Evolutionary conservation across 345 rosid species (phyloP).

Genomic region (Populus nigra): DNA sequence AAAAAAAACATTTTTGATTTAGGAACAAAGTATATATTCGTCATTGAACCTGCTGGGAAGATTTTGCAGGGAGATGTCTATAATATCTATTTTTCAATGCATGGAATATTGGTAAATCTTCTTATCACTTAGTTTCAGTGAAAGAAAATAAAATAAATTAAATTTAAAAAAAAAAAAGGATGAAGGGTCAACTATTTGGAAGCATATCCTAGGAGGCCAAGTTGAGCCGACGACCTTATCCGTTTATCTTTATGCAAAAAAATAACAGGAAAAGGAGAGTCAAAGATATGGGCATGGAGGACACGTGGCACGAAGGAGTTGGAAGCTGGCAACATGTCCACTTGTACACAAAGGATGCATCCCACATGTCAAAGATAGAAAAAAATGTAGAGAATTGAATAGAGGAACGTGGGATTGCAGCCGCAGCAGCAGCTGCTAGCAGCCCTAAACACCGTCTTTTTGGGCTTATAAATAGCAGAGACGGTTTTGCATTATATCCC

Average conservation of each 20-base stretch:
- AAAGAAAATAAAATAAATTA: neutral
- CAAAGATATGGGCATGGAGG: constrained; percentile 14
- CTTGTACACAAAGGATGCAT: constrained; percentile 9
- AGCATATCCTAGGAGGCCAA: constrained; percentile 21
- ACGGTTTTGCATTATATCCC: constrained; percentile 9
- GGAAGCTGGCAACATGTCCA: constrained; percentile 23
- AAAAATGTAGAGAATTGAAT: neutral
- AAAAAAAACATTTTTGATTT: neutral
- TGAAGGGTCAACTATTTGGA: constrained; percentile 17
- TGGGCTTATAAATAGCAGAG: constrained; percentile 40
- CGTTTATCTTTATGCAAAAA: constrained; percentile 18
- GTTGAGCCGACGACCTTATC: constrained; percentile 35
- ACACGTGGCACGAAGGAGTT: constrained; percentile 29
- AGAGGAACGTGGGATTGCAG: constrained; percentile 19
- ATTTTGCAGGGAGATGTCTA: neutral
- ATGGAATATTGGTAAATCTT: constrained; percentile 17
- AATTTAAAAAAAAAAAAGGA: neutral
- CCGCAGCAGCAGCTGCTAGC: neutral
- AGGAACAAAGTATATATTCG: neutral
- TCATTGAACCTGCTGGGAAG: neutral
- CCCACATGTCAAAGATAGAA: constrained; percentile 16
- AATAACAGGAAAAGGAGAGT: constrained; percentile 5
- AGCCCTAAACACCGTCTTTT: constrained; percentile 6
- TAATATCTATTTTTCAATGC: neutral
- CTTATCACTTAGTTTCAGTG: constrained; percentile 7